Percentiles rank a stretch among this genome's conserved stretches.
Conservation (phyloP, 345 rosid genomes). For the Brassica juncea region DNA sequence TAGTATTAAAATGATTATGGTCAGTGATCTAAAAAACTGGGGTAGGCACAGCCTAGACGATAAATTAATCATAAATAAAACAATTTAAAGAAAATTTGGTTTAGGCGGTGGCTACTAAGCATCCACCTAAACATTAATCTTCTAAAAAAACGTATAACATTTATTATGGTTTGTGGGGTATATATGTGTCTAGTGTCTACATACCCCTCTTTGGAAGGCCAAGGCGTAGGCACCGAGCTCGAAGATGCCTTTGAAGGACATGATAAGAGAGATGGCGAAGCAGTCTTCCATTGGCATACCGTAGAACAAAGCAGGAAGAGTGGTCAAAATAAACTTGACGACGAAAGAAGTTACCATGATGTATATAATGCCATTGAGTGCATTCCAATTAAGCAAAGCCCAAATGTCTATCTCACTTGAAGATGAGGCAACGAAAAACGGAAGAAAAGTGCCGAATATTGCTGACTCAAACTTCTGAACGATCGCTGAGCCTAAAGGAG, state of each 20-base stretch:
- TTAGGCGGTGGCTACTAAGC: no score
- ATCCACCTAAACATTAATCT: not conserved
- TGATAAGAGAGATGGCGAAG: constrained; percentile 48
- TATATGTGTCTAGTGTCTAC: not conserved
- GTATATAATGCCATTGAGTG: not conserved
- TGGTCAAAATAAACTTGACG: constrained; percentile 39
- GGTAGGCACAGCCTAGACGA: no score
- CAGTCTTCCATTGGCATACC: constrained; percentile 52
- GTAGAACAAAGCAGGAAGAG: constrained; percentile 45
- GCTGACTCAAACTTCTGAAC: constrained; percentile 46
- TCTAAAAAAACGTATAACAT: not conserved
- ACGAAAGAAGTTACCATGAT: constrained; percentile 23
- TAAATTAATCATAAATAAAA: no score
- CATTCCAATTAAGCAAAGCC: constrained; percentile 19
- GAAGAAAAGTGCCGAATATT: constrained; percentile 36
- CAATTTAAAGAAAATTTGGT: no score
- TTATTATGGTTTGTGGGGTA: not conserved
- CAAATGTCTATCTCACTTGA: constrained; percentile 16
- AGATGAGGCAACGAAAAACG: constrained; percentile 35
- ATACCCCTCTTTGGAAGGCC: constrained; percentile 38
- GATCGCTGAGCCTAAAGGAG: constrained; percentile 53
- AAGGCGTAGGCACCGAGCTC: constrained; percentile 43
- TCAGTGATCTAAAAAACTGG: not conserved
- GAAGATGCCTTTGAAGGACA: constrained; percentile 51
- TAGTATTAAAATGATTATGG: not conserved